A percentile compares a stretch with the other conserved stretches of the same genome.
Conservation (phyloP, 495 filamentous ascomycete species). For the Aspergillus cavernicola region DNA sequence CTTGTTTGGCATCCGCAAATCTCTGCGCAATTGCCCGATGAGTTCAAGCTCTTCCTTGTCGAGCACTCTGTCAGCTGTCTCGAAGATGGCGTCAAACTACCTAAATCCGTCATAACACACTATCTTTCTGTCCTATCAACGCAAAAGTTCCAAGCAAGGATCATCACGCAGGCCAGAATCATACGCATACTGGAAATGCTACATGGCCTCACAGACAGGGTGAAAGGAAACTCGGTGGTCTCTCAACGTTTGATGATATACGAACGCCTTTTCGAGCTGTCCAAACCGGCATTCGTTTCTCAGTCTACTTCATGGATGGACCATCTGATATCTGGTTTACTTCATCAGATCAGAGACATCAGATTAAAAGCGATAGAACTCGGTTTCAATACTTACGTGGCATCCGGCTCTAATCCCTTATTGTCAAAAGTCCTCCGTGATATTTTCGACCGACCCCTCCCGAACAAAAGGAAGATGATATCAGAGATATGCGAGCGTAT, state of each 20-base stretch:
- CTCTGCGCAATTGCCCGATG: conserved; percentile 60
- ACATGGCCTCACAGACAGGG: conserved; percentile 63
- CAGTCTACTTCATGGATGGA: conserved; percentile 61
- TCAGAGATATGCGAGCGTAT: conserved; percentile 65
- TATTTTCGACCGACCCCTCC: conserved; percentile 55
- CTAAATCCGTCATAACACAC: conserved; percentile 74
- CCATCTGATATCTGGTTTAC: conserved; percentile 75
- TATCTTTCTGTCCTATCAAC: conserved; percentile 72
- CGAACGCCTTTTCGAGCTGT: conserved; percentile 65
- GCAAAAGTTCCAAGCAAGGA: conserved; percentile 69
- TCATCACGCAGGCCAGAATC: conserved; percentile 67
- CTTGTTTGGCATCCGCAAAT: conserved; percentile 68
- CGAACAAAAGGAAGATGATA: conserved; percentile 57
- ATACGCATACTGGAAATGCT: conserved; percentile 64
- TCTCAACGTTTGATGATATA: conserved; percentile 74
- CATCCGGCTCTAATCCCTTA: conserved; percentile 59
- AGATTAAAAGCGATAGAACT: conserved; percentile 68
- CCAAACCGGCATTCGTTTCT: conserved; percentile 61
- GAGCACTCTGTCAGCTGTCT: conserved; percentile 72
- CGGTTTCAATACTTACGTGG: conserved; percentile 61
- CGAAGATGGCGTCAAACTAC: conserved; percentile 53
- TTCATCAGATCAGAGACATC: conserved; percentile 73
- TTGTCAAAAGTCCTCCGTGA: conserved; percentile 62
- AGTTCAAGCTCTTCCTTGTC: conserved; percentile 74
- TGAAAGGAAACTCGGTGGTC: conserved; percentile 74